A percentile compares a stretch with the other conserved stretches of the same genome.
These are phyloP conservation scores for Candida cerambycidarum DNA, from an alignment of 805 yeast species.

Conservation along the genomic window DNA sequence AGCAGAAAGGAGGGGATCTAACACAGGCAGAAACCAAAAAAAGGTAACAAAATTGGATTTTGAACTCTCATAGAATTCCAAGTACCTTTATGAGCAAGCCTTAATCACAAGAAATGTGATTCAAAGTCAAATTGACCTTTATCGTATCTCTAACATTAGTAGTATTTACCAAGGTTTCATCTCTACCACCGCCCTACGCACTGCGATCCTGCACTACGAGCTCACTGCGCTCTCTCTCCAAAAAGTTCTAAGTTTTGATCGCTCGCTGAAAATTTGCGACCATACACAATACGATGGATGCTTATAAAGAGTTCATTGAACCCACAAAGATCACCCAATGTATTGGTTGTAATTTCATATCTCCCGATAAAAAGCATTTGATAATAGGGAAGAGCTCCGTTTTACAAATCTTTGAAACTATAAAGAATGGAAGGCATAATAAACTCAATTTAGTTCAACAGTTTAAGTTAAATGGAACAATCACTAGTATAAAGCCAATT, in stretches of 20 bases:
- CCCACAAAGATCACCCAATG: conserved; percentile 73
- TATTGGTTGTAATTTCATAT: conserved; percentile 51
- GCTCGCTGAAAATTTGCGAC: conserved; percentile 4
- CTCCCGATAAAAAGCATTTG: conserved; percentile 49
- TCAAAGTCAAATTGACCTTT: no score
- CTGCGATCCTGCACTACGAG: no score
- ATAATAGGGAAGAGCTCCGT: conserved; percentile 70
- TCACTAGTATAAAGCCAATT: conserved; percentile 56
- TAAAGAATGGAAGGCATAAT: conserved; percentile 24
- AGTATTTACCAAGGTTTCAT: no score
- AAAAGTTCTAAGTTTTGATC: not conserved
- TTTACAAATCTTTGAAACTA: conserved; percentile 58
- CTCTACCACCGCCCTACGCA: no score
- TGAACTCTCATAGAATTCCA: no score
- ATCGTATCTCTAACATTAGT: no score
- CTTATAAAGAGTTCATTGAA: conserved; percentile 71
- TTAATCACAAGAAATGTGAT: no score
- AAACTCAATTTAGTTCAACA: conserved; percentile 51
- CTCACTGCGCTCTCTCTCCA: no score
- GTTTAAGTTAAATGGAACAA: conserved; percentile 67
- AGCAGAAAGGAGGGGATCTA: no score
- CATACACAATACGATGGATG: conserved; percentile 55
- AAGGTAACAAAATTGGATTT: no score
- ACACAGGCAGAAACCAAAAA: no score
- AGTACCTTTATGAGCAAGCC: no score